Base-by-base conservation (phyloP, 148 eudicot species). In the Camellia sinensis region DNA sequence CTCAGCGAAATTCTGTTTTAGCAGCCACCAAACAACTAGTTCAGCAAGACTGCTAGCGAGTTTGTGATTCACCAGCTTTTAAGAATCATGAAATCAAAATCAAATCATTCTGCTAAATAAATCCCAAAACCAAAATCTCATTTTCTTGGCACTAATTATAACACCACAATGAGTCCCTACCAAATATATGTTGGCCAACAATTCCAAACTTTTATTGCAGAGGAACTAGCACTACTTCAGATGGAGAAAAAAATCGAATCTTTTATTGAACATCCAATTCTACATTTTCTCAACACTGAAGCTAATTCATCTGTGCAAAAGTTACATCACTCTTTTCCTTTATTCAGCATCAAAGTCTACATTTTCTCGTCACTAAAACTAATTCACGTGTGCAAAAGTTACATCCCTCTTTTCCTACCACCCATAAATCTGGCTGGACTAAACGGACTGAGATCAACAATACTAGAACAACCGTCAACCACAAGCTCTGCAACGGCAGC, bases 401-500 rank as follows among this genome's bases (percentile, higher is more conserved):
- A 62, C 6, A 48, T 48, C 65, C 29, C 72, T 76, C 77, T 61
- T 77, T 67, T 82, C 76, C 88, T 22, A 1, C 67, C 22, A 22
- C 43, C 64, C 64, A 53, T 61, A 84, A 93, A 93, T 77, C 97
- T 88, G 4, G 85, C 79, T 0, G 97, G 97, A 80, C 89, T 90
- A 80, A 93, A 95, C 1, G 80, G 77, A 44, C 80, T 73, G 19
- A 95, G 91, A 79, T 95, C 97, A 40, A 90, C 94, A 22, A 88
- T 82, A 21, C 76, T 81, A n/a, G 94, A 41, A 29, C 53, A 50
- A 57, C 94, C 97, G 78, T 93, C 92, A n/a, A 93, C n/a, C 53
- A 93, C 87, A 71, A 95, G 98, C 87, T 95, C 97, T 5, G 97
- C 89, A 78, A 95, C 81, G 15, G 97, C 97, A 18, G 91, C 91